A percentile compares a stretch with the other conserved stretches of the same genome.
phyloP scores from a whole-genome alignment of 1,139 yeast species.

The Geotrichum phurueaensis region DNA sequence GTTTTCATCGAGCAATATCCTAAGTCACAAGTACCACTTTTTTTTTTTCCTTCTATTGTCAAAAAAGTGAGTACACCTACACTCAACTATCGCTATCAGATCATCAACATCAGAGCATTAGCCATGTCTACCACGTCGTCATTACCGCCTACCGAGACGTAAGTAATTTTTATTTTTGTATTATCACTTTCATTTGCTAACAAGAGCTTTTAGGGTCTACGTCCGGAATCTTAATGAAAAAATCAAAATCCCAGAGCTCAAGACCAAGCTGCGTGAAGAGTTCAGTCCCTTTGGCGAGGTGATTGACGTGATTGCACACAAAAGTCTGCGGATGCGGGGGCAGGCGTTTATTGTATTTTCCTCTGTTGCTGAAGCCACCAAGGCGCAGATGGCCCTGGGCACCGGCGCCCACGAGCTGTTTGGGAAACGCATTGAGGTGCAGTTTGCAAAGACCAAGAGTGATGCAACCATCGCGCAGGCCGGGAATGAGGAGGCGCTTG shows the following conservation, averaged over 20 bases:
- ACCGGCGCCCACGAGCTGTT: conserved; percentile 37
- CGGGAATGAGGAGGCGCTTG: conserved; percentile 29
- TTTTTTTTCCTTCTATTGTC: neutral
- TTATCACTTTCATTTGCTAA: neutral
- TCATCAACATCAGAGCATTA: neutral
- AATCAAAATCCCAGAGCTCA: conserved; percentile 50
- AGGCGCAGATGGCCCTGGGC: conserved; percentile 24
- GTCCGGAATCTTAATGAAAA: conserved; percentile 69
- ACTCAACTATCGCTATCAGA: neutral
- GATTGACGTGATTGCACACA: conserved; percentile 52
- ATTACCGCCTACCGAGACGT: conserved; percentile 12
- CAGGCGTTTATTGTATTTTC: conserved; percentile 79
- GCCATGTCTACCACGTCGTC: neutral
- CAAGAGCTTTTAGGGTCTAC: conserved; percentile 39
- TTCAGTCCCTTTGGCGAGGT: conserved; percentile 49
- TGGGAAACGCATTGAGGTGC: conserved; percentile 48
- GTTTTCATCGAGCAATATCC: neutral
- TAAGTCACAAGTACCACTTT: neutral
- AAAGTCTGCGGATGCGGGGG: conserved; percentile 62
- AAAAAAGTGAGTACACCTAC: neutral
- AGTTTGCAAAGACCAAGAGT: conserved; percentile 43
- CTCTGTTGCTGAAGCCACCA: conserved; percentile 42
- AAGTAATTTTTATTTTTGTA: neutral
- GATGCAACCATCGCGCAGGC: conserved; percentile 39
- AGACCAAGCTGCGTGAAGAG: conserved; percentile 39